Base-by-base conservation (phyloP, 306 rosid species). In the Betula pendula region DNA sequence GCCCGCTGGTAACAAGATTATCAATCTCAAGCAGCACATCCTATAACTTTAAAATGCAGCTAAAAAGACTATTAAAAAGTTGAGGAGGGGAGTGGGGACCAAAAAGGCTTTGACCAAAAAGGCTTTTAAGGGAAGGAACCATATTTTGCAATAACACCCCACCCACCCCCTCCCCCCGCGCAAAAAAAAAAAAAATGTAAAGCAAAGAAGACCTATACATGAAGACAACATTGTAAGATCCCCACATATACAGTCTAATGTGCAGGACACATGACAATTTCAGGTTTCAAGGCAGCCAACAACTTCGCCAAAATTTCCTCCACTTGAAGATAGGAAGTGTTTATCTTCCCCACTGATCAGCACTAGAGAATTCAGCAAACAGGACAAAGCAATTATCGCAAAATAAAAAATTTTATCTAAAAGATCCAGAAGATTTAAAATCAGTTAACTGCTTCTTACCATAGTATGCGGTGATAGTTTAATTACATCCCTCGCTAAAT, bases 401-500 rank as follows among this genome's bases (percentile, higher is more conserved):
- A 62, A 17, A 62, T 62, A 19, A 31, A 62, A 62, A 29, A 62
- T 29, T 65, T 8, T 3, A 13, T 8, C 47, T n/a, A 35, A 17
- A 33, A 35, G 24, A 65, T 35, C 70, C 14, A 9, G 25, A 65
- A 65, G 29, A 38, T 38, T 27, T 35, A 67, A 50, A 33, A 73
- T 17, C 14, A 38, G 58, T 73, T 22, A 43, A 24, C 52, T 69
- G 67, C 71, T 71, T 35, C 79, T 87, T 81, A 94, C 97, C 72
- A 73, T 77, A 68, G 85, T 75, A 76, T 94, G 86, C 67, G 93
- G 71, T 35, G 98, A 86, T 51, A 87, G 80, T 78, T 81, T 85
- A 82, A 94, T 90, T n/a, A 90, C 86, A 52, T 91, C 98, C 81
- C 97, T 91, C 8, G 80, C 96, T 78, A 94, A 76, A 76, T 43